Percentiles rank a stretch among this genome's conserved stretches.
Conservation (phyloP, 2,329 filamentous ascomycete species). For the Aspergillus oerlinghausenensis region DNA sequence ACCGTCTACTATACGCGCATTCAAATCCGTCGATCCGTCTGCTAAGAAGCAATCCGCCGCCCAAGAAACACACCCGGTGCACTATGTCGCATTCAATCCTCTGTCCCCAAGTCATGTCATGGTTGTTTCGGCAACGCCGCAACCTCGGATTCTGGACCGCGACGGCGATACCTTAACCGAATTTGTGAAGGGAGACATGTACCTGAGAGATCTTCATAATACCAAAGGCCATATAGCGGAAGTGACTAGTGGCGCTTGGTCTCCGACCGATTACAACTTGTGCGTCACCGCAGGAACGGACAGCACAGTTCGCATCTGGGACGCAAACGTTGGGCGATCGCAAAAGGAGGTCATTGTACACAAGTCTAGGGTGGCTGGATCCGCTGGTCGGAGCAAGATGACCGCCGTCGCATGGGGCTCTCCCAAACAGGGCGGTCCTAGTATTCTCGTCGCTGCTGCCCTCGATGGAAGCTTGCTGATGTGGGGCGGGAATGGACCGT, state of each 20-base stretch:
- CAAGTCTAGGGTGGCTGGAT: slow-evolving; percentile 84
- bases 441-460: slow-evolving; percentile 74
- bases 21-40: slow-evolving; percentile 86
- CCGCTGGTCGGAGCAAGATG: slow-evolving; percentile 87
- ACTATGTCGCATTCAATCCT: slow-evolving; percentile 82
- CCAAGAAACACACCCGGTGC: slow-evolving; percentile 80
- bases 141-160: slow-evolving; percentile 82
- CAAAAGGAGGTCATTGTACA: slow-evolving; percentile 95
- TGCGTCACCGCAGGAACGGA: slow-evolving; percentile 92
- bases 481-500: slow-evolving; percentile 87
- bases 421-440: slow-evolving; percentile 69
- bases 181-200: slow-evolving; percentile 98
- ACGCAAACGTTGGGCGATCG: slow-evolving; percentile 81
- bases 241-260: slow-evolving; percentile 84
- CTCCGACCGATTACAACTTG: slow-evolving; percentile 76
- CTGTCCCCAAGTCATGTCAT: slow-evolving; percentile 74
- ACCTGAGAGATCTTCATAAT: slow-evolving; percentile 92
- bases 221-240: slow-evolving; percentile 96
- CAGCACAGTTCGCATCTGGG: slow-evolving; percentile 94
- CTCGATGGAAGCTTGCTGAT: slow-evolving; percentile 87
- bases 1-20: slow-evolving; percentile 86
- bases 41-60: slow-evolving; percentile 65
- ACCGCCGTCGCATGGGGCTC: slow-evolving; percentile 85
- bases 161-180: slow-evolving; percentile 83
- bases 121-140: slow-evolving; percentile 81